A percentile compares a stretch with the other conserved stretches of the same genome.
Evolutionary conservation across 2,329 filamentous ascomycete genomes (phyloP).

Genomic region (Elsinoe ampelina): DNA sequence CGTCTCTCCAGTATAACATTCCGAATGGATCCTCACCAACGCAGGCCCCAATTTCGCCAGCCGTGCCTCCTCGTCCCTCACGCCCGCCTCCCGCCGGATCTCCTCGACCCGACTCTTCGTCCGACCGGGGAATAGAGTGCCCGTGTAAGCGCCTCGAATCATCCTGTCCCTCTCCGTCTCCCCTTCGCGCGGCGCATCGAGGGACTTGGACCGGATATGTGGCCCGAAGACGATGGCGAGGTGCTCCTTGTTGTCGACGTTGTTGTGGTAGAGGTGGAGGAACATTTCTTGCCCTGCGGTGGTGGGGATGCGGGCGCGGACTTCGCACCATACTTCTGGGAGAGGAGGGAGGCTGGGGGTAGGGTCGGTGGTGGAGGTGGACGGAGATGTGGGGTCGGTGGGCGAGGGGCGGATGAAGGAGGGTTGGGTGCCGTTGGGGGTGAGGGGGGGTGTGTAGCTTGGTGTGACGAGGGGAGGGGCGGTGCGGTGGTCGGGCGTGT

Average conservation of each 20-base stretch:
- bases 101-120: slow-evolving; percentile 61
- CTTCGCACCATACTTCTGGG: slow-evolving; percentile 83
- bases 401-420: slow-evolving; percentile 20
- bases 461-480: slow-evolving; percentile 26
- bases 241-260: slow-evolving; percentile 89
- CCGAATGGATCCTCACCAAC: slow-evolving; percentile 88
- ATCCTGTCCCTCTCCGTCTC: slow-evolving; percentile 86
- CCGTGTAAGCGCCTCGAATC: slow-evolving; percentile 87
- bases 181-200: slow-evolving; percentile 62
- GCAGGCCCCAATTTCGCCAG: slow-evolving; percentile 39
- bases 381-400: slow-evolving; percentile 26
- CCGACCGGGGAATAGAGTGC: slow-evolving; percentile 75
- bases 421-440: slow-evolving; percentile 25
- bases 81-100: slow-evolving; percentile 33
- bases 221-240: slow-evolving; percentile 93
- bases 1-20: slow-evolving; percentile 97
- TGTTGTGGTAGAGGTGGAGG: slow-evolving; percentile 87
- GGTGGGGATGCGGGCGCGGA: slow-evolving; percentile 89
- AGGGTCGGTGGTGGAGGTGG: slow-evolving; percentile 13
- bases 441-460: slow-evolving; percentile 40
- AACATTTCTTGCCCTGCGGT: slow-evolving; percentile 93
- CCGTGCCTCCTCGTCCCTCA: slow-evolving; percentile 17
- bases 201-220: slow-evolving; percentile 61
- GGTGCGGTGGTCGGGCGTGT: slow-evolving; percentile 23
- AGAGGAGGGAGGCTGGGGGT: slow-evolving; percentile 51